Percentiles rank a stretch among this genome's conserved stretches.
These are phyloP conservation scores for Clavispora vitiphila DNA, from an alignment of 805 yeast species.

Conservation along the genomic window DNA sequence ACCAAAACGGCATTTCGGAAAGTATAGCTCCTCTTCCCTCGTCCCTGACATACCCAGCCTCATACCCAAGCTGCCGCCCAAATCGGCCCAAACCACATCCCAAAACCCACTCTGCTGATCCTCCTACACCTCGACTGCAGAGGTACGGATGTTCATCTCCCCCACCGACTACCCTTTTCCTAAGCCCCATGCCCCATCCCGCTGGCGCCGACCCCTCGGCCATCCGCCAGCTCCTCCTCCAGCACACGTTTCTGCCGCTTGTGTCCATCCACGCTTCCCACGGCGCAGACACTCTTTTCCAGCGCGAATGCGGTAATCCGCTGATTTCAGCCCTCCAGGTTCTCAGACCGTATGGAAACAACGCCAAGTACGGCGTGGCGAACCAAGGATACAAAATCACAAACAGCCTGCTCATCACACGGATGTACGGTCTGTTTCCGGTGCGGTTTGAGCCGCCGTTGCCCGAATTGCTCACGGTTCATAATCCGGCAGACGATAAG, in stretches of 20 bases:
- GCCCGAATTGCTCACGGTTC: slow-evolving; percentile 34
- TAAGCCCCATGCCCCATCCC: not conserved
- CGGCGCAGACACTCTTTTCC: slow-evolving; percentile 42
- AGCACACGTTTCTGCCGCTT: slow-evolving; percentile 48
- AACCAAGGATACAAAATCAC: slow-evolving; percentile 43
- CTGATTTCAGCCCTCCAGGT: slow-evolving; percentile 43
- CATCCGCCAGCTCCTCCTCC: slow-evolving; percentile 37
- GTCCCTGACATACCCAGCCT: too few species aligned
- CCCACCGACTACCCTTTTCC: not conserved
- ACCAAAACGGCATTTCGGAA: too few species aligned
- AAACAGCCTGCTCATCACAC: slow-evolving; percentile 47
- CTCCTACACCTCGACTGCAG: not conserved
- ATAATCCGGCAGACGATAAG: slow-evolving; percentile 16
- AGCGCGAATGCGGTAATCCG: slow-evolving; percentile 30
- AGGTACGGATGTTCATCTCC: slow-evolving; percentile 1
- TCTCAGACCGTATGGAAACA: slow-evolving; percentile 52
- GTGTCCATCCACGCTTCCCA: slow-evolving; percentile 46
- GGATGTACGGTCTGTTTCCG: slow-evolving; percentile 49
- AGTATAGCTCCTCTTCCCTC: too few species aligned
- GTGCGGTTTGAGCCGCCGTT: slow-evolving; percentile 46
- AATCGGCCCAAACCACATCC: too few species aligned
- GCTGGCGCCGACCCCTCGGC: slow-evolving; percentile 35
- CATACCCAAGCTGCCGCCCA: too few species aligned
- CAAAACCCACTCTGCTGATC: too few species aligned
- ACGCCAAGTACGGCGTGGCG: slow-evolving; percentile 37